A percentile compares a stretch with the other conserved stretches of the same genome.
phyloP scores from a whole-genome alignment of 2,329 filamentous ascomycete species.

The Blumeriella jaapii region DNA sequence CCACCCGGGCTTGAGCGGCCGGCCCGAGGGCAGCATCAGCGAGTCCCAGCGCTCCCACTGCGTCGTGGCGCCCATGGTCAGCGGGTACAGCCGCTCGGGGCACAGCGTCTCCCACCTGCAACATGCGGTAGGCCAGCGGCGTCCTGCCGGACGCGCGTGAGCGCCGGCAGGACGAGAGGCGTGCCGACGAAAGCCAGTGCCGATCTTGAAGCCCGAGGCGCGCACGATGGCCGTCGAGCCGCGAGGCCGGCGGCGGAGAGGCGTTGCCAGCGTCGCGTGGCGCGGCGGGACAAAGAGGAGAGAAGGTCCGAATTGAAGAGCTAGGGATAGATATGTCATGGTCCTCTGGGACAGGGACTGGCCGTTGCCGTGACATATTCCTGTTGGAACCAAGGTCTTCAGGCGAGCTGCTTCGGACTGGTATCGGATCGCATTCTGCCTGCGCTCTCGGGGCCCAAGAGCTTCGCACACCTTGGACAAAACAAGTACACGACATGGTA shows the following conservation, averaged over 20 bases:
- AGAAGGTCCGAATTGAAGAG: constrained; percentile 18
- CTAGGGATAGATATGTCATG: constrained; percentile 22
- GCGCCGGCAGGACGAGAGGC: constrained; percentile 15
- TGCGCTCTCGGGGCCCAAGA: constrained; percentile 18
- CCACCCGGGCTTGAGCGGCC: constrained; percentile 21
- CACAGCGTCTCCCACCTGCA: constrained; percentile 28
- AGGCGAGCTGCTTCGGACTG: constrained; percentile 14
- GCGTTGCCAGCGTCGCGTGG: too few species aligned
- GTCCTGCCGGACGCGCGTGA: constrained; percentile 10
- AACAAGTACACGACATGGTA: too few species aligned
- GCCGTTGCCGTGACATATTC: constrained; percentile 22
- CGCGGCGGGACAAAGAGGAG: too few species aligned
- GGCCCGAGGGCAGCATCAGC: constrained; percentile 20
- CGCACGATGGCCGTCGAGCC: constrained; percentile 16
- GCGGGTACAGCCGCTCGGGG: constrained; percentile 24
- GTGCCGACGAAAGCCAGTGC: constrained; percentile 26
- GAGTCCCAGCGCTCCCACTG: constrained; percentile 22
- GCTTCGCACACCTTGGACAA: too few species aligned
- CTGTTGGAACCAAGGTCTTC: constrained; percentile 19
- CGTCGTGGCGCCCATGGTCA: constrained; percentile 23
- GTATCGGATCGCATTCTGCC: constrained; percentile 17
- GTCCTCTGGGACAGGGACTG: constrained; percentile 21
- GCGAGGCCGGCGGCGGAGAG: too few species aligned
- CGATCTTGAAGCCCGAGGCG: constrained; percentile 16
- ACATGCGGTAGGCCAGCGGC: constrained; percentile 29